Evolutionary conservation across 2,329 filamentous ascomycete species (phyloP).

Genomic region (Coniochaeta sp.): DNA sequence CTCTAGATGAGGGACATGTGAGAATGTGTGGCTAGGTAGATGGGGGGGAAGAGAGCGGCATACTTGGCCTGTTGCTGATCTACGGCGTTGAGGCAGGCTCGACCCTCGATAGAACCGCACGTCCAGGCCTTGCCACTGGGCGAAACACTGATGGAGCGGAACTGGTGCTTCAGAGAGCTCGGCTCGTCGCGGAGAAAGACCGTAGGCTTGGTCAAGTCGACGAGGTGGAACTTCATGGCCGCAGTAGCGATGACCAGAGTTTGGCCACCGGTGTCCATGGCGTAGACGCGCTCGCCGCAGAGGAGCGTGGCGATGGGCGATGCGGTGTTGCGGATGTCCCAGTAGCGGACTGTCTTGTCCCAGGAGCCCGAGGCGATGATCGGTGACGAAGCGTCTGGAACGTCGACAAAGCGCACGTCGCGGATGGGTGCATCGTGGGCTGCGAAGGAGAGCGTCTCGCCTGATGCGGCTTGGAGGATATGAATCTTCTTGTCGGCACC

Average conservation of each 20-base stretch:
- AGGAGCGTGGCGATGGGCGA: slow-evolving; percentile 33
- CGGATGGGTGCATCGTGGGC: slow-evolving; percentile 23
- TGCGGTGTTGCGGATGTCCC: slow-evolving; percentile 42
- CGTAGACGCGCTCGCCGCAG: slow-evolving; percentile 41
- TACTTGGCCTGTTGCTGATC: not conserved
- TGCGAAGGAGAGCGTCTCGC: slow-evolving; percentile 17
- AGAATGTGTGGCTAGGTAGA: not conserved
- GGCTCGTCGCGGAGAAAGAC: slow-evolving; percentile 9
- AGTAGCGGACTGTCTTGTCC: slow-evolving; percentile 50
- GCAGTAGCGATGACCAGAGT: slow-evolving; percentile 23
- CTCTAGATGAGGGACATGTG: slow-evolving; percentile 6
- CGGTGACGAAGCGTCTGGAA: slow-evolving; percentile 13
- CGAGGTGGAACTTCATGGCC: slow-evolving; percentile 19
- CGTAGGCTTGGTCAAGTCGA: slow-evolving; percentile 20
- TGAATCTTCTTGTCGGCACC: slow-evolving; percentile 23
- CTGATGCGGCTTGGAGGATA: slow-evolving; percentile 19
- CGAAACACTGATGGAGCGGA: slow-evolving; percentile 16
- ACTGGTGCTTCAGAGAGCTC: slow-evolving; percentile 20
- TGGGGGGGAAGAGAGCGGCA: not conserved
- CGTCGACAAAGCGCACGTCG: slow-evolving; percentile 22
- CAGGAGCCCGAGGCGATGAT: slow-evolving; percentile 34
- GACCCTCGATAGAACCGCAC: slow-evolving; percentile 15
- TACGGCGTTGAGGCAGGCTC: not conserved
- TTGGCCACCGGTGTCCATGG: slow-evolving; percentile 21
- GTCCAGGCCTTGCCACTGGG: slow-evolving; percentile 21